Base-by-base conservation (phyloP, 139 green algal genomes). In the Coelastrella sp. region DNA sequence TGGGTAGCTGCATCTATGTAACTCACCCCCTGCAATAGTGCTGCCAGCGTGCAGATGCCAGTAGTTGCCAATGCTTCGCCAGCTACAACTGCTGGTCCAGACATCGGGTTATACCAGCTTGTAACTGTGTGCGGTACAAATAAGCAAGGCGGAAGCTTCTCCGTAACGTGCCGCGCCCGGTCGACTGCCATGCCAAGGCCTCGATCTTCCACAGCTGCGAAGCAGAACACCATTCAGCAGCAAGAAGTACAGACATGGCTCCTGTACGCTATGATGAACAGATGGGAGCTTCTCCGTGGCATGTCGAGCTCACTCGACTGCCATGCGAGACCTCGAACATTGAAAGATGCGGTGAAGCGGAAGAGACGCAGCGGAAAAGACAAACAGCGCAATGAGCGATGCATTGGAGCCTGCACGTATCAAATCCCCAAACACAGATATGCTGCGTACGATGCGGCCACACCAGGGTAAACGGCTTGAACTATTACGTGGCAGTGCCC, bases 21-120 rank as follows among this genome's bases (percentile, higher is more conserved):
- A 54, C 78, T 73, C 54, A 86, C 87, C 77, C 22, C 85, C 20
- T 92, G 57, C 83, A 96, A 82, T 17, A 96, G 93, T 83, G 89
- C 86, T 73, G 92, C 92, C 71, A 96, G 83, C 2, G 93, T 95
- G 92, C 94, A 95, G 79, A 96, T 83, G 5, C 94, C 92, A 54
- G 93, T 76, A 0, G 90, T 94, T 73, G 91, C 94, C 17, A 96
- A 76, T 60, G 93, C 94, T 91, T 94, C 87, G 2, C 87, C 87
- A 11, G 80, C 78, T 7, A 88, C 47, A 20, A 84, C 54, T 6
- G 77, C 77, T 32, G 77, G 23, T 20, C 23, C 23, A 3, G 23
- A 19, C n/a, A 2, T 20, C 0, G 83, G 83, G 54, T 32, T 61
- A 61, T 57, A 54, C 86, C 86, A 90, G 4, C 75, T 78, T 4